phyloP scores from a whole-genome alignment of 2,329 filamentous ascomycete species.

The Trematosphaeria pertusa region DNA sequence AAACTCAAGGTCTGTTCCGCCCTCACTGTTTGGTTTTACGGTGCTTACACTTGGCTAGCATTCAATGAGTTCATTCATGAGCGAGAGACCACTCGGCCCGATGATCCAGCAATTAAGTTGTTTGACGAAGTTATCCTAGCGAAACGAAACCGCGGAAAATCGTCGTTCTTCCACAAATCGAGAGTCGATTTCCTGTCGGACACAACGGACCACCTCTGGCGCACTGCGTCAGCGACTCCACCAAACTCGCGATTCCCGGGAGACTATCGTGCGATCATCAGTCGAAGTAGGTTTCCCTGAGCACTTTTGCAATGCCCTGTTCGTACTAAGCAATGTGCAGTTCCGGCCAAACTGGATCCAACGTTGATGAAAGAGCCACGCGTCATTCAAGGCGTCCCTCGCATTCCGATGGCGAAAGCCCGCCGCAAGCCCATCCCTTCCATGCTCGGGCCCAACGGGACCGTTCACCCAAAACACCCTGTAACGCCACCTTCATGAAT shows the following conservation, averaged over 20 bases:
- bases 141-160: slow-evolving; percentile 73
- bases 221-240: slow-evolving; percentile 66
- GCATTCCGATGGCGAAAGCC: slow-evolving; percentile 59
- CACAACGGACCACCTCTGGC: slow-evolving; percentile 80
- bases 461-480: slow-evolving; percentile 13
- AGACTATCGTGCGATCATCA: slow-evolving; percentile 61
- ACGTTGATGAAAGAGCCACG: slow-evolving; percentile 91
- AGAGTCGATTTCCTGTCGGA: slow-evolving; percentile 70
- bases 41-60: slow-evolving; percentile 47
- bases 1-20: slow-evolving; percentile 63
- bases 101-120: slow-evolving; percentile 72
- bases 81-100: slow-evolving; percentile 69
- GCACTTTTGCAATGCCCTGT: slow-evolving; percentile 63
- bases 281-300: slow-evolving; percentile 57
- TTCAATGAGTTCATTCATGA: slow-evolving; percentile 89
- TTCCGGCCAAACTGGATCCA: slow-evolving; percentile 84
- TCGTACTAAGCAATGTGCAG: slow-evolving; percentile 60
- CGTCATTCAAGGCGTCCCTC: slow-evolving; percentile 85
- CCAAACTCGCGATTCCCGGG: slow-evolving; percentile 61
- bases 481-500: slow-evolving; percentile 39
- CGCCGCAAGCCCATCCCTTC: slow-evolving; percentile 58
- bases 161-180: slow-evolving; percentile 68
- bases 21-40: no score
- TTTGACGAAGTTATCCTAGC: slow-evolving; percentile 87
- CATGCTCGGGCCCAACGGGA: slow-evolving; percentile 44